Conservation (phyloP, 148 eudicot genomes). For the Camellia sinensis region DNA sequence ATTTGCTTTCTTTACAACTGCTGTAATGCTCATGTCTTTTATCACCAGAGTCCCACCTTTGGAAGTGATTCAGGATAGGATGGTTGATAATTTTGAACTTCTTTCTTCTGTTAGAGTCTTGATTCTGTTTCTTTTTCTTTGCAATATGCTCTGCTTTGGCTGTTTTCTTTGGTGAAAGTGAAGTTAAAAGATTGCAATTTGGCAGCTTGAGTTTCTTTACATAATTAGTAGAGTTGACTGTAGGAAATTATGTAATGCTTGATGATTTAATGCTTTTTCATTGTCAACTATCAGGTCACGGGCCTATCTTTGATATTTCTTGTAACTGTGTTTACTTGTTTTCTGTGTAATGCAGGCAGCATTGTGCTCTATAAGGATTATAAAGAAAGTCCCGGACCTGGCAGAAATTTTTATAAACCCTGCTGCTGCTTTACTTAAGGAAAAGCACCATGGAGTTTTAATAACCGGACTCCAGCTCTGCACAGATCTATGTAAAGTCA, state of each 20-base stretch:
- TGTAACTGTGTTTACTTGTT: slow-evolving; percentile 8
- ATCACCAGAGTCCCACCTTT: too few relatives aligned
- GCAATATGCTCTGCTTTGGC: not conserved
- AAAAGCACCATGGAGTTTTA: slow-evolving; percentile 97
- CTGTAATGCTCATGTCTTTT: not conserved
- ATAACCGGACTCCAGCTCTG: slow-evolving; percentile 91
- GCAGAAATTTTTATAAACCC: slow-evolving; percentile 89
- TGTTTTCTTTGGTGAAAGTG: not conserved
- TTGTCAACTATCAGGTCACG: not conserved
- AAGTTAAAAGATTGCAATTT: not conserved
- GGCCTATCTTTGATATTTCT: not conserved
- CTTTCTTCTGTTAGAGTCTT: not conserved
- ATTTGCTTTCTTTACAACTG: not conserved
- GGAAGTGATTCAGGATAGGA: too few relatives aligned
- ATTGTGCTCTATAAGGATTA: slow-evolving; percentile 81
- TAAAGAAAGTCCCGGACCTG: slow-evolving; percentile 95
- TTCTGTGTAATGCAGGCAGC: slow-evolving; percentile 73
- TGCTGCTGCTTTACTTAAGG: slow-evolving; percentile 85
- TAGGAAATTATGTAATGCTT: not conserved
- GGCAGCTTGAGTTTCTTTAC: not conserved
- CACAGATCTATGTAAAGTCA: slow-evolving; percentile 75
- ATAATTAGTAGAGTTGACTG: not conserved
- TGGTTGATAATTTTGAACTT: not conserved
- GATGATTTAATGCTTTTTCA: not conserved
- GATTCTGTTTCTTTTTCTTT: not conserved